phyloP scores from a whole-genome alignment of 805 yeast species.

The Candida sanyiensis region DNA sequence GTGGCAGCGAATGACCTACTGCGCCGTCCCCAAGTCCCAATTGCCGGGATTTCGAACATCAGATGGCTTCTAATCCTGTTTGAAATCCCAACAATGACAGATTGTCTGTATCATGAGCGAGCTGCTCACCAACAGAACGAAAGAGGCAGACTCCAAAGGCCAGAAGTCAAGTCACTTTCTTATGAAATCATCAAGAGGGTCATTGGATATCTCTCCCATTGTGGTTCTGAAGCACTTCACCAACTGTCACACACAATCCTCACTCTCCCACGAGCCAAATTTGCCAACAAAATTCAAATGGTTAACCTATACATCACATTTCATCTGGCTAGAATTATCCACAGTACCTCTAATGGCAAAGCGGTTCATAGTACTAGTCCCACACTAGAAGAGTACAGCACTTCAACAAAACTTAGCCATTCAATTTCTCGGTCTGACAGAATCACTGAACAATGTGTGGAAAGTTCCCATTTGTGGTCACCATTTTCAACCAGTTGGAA shows the following conservation, averaged over 20 bases:
- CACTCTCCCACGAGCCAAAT: slow-evolving; percentile 36
- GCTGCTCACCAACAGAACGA: slow-evolving; percentile 2
- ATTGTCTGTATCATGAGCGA: slow-evolving; percentile 35
- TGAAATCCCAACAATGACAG: slow-evolving; percentile 59
- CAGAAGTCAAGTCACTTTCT: slow-evolving; percentile 50
- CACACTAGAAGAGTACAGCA: slow-evolving; percentile 9
- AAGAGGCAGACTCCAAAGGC: slow-evolving; percentile 29
- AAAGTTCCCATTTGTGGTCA: too few relatives aligned
- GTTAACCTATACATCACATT: slow-evolving; percentile 75
- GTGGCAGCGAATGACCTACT: slow-evolving; percentile 46
- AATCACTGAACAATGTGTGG: too few relatives aligned
- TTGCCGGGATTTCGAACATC: slow-evolving; percentile 38
- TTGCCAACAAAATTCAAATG: slow-evolving; percentile 53
- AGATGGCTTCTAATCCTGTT: slow-evolving; percentile 59
- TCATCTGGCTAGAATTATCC: slow-evolving; percentile 54
- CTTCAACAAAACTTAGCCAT: slow-evolving; percentile 12
- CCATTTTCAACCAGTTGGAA: slow-evolving; percentile 12
- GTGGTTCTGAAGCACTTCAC: slow-evolving; percentile 34
- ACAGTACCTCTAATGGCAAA: slow-evolving; percentile 9
- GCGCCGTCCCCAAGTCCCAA: slow-evolving; percentile 38
- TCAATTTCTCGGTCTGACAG: too few relatives aligned
- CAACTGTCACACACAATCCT: slow-evolving; percentile 54
- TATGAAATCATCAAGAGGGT: slow-evolving; percentile 65
- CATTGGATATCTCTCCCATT: slow-evolving; percentile 59
- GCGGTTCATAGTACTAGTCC: slow-evolving; percentile 9